Conservation (phyloP, 2,329 filamentous ascomycete genomes). For the Pleoardoris graminearum region DNA sequence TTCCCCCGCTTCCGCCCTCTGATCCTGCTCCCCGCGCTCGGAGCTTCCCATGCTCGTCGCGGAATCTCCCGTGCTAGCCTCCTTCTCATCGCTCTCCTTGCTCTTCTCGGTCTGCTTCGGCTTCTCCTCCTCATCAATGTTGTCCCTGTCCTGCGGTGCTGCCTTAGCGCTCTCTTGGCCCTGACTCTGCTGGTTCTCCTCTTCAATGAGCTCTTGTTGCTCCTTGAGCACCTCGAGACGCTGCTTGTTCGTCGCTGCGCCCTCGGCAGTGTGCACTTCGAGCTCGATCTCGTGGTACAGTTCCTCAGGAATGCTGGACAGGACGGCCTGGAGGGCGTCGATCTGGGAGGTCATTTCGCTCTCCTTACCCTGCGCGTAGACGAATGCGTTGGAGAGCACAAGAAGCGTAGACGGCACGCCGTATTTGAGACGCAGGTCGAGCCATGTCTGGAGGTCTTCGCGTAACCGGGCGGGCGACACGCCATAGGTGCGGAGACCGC, state of each 20-base stretch:
- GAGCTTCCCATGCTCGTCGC: constrained; percentile 29
- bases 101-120: constrained; percentile 43
- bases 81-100: constrained; percentile 32
- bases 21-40: constrained; percentile 40
- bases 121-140: constrained; percentile 95
- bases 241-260: constrained; percentile 98
- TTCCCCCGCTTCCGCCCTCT: constrained; percentile 29
- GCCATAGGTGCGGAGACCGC: constrained; percentile 89
- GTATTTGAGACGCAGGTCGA: constrained; percentile 89
- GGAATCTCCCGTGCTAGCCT: constrained; percentile 38
- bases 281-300: constrained; percentile 99
- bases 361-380: constrained; percentile 88
- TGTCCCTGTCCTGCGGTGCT: constrained; percentile 80
- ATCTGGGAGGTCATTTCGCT: constrained; percentile 85
- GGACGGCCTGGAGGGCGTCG: constrained; percentile 86
- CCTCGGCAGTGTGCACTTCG: constrained; percentile 95
- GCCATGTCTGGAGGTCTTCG: constrained; percentile 89
- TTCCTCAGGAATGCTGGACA: constrained; percentile 95
- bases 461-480: constrained; percentile 86
- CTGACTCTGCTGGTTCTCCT: constrained; percentile 91
- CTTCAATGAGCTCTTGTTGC: constrained; percentile 96
- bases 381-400: constrained; percentile 95
- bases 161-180: constrained; percentile 71
- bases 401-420: constrained; percentile 95
- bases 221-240: constrained; percentile 97